Evolutionary conservation across 306 rosid genomes (phyloP), one percentile per base, ranked within the genome.

Genomic region (Carpinus viminea): DNA sequence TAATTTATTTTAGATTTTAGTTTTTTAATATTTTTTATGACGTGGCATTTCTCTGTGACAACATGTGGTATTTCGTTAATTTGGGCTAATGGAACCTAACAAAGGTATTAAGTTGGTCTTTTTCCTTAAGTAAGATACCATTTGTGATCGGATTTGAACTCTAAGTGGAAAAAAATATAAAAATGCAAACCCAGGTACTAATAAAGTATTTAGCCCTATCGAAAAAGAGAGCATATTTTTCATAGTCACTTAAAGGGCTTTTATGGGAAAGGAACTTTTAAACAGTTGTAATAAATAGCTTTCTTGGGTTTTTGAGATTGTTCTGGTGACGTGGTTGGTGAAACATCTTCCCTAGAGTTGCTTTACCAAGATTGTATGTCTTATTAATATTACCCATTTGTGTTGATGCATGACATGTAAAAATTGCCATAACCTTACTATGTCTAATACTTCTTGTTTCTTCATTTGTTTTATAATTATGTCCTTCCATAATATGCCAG

Each of bases 211-310:
- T 31, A 31, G 3, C 3, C 34, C 34, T 31, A 31, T 31, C 34
- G 34, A n/a, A 70, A 16, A 73, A 53, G 48, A 21, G 52, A 59
- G 56, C 70, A 84, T 54, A 77, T 75, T 84, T 48, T 66, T 59
- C 36, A 26, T 41, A 72, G 70, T 45, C 56, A 20, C 15, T 76
- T 26, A 55, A 38, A 65, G 43, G 78, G 73, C 75, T 61, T 85
- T 62, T 46, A 79, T 51, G 62, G 26, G 71, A 51, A 53, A 18
- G 60, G 31, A 45, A 55, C 52, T 55, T 69, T 41, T 26, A 26
- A 41, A 68, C 34, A 68, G 38, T 57, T 10, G 76, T 26, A 56
- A 56, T 56, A 6, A 56, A 78, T 45, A 26, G 75, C 38, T 17
- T 60, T 71, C 6, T 77, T 55, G 34, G 45, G 16, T 61, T 46